Evolutionary conservation across 2,329 filamentous ascomycete genomes (phyloP), one percentile per base, ranked within the genome.

Genomic region (Fusarium tupiense): DNA sequence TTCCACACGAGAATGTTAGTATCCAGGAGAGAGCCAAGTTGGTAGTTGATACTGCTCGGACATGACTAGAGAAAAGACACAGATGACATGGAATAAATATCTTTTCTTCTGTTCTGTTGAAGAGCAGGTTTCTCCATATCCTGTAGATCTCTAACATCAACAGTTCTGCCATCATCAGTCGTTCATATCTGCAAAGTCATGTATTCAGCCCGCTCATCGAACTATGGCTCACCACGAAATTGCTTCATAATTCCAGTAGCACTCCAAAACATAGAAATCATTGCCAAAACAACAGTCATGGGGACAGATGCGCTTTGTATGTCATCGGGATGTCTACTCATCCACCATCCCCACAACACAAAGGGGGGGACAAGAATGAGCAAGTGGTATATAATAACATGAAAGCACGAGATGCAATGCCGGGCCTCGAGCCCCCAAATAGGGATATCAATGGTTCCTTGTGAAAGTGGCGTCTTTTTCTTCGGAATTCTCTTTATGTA

Each of bases 211-310:
- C 35, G 7, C 6, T n/a, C 11, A n/a, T 31, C 19, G 16, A 16
- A n/a, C 40, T 53, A 65, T 35, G n/a, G 47, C 26, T 65, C 61
- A 22, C 64, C 64, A 38, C 61, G 52, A 40, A 65, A 67, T 33
- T 67, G 61, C 61, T 67, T 67, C 38, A 67, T n/a, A 40, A 67
- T 67, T 24, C 64, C 61, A 29, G 64, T 67, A 19, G 64, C 50
- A 26, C 64, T 64, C 60, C 64, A 67, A 57, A 67, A 67, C 64
- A 67, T 64, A 33, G 64, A 67, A 43, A 64, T 58, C 37, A 57
- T 64, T 24, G 64, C 64, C 37, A 67, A 9, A 13, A 67, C 60
- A 49, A 67, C 11, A 35, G 64, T 64, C 60, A 67, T 64, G 3
- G 64, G 64, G 8, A 64, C 37, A 58, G 64, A 67, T 33, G 64